Evolutionary conservation across 1,284 basidiomycete species (phyloP).

Genomic region (Boletellus sp.): DNA sequence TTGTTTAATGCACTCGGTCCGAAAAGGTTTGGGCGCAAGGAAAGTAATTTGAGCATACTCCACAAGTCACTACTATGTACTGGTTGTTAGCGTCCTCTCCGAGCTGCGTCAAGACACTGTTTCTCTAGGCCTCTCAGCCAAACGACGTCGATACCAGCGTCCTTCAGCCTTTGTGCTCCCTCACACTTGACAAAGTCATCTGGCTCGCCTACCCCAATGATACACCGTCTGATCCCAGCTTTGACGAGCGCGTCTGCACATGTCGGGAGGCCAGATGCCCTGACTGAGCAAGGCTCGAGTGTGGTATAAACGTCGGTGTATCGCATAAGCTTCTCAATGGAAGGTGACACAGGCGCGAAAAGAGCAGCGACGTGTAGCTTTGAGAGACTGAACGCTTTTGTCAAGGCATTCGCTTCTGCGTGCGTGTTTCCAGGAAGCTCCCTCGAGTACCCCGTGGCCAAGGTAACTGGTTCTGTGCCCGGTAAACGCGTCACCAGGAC

Average conservation of each 20-base stretch:
- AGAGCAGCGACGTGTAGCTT: conserved; percentile 40
- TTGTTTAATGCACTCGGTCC: conserved; percentile 17
- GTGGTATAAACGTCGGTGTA: conserved; percentile 86
- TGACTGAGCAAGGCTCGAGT: conserved; percentile 92
- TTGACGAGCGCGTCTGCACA: conserved; percentile 85
- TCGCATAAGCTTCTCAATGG: conserved; percentile 47
- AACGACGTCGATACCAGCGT: conserved; percentile 74
- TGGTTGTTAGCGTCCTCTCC: conserved; percentile 44
- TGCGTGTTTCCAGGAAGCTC: conserved; percentile 96
- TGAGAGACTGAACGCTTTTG: conserved; percentile 60
- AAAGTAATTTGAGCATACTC: conserved; percentile 6
- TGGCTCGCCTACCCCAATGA: conserved; percentile 91
- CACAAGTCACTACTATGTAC: not conserved
- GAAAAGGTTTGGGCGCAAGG: not conserved
- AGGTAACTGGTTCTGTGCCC: conserved; percentile 42
- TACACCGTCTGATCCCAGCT: conserved; percentile 71
- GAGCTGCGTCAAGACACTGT: conserved; percentile 75
- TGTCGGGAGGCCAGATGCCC: conserved; percentile 83
- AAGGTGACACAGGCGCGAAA: conserved; percentile 37
- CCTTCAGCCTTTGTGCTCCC: conserved; percentile 73
- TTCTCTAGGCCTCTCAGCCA: conserved; percentile 71
- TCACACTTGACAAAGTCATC: conserved; percentile 94
- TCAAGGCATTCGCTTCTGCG: conserved; percentile 92
- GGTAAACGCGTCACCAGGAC: conserved; percentile 59
- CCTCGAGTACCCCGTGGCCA: conserved; percentile 87